Conservation (phyloP, 1,284 basidiomycete species). For the Mixia osmundae region DNA sequence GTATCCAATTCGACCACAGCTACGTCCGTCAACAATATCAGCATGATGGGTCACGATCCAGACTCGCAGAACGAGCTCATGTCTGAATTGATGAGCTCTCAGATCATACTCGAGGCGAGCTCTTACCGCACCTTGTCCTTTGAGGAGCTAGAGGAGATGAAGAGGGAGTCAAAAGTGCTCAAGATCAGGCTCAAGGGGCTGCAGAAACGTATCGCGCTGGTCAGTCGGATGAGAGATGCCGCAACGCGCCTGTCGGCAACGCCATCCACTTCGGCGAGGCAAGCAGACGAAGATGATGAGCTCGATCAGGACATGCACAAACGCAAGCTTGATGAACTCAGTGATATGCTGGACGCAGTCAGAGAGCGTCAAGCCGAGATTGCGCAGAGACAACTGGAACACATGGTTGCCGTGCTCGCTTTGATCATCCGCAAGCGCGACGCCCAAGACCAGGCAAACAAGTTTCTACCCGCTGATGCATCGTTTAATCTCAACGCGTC, state of each 20-base stretch:
- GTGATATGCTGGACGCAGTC: conserved; percentile 5
- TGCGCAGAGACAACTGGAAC: conserved; percentile 6
- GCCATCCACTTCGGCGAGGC: background rate
- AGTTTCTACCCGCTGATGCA: background rate
- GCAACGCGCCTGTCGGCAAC: conserved; percentile 11
- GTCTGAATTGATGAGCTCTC: conserved; percentile 11
- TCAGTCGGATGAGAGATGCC: conserved; percentile 12
- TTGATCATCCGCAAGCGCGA: background rate
- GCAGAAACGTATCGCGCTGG: conserved; percentile 10
- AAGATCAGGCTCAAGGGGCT: conserved; percentile 8
- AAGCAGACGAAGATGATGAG: background rate
- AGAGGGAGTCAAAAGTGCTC: conserved; percentile 11
- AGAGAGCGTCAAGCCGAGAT: conserved; percentile 6
- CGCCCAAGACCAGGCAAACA: background rate
- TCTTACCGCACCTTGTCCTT: conserved; percentile 10
- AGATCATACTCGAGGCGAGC: conserved; percentile 12
- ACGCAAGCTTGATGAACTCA: conserved; percentile 6
- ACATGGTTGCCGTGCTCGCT: conserved; percentile 13
- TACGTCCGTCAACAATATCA: no score
- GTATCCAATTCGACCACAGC: no score
- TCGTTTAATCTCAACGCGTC: background rate
- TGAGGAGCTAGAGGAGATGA: conserved; percentile 11
- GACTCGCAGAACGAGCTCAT: conserved; percentile 10
- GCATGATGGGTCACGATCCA: no score
- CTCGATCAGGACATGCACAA: conserved; percentile 7